Conservation (phyloP, 2,329 filamentous ascomycete species). For the Aspergillus pseudoterreus region DNA sequence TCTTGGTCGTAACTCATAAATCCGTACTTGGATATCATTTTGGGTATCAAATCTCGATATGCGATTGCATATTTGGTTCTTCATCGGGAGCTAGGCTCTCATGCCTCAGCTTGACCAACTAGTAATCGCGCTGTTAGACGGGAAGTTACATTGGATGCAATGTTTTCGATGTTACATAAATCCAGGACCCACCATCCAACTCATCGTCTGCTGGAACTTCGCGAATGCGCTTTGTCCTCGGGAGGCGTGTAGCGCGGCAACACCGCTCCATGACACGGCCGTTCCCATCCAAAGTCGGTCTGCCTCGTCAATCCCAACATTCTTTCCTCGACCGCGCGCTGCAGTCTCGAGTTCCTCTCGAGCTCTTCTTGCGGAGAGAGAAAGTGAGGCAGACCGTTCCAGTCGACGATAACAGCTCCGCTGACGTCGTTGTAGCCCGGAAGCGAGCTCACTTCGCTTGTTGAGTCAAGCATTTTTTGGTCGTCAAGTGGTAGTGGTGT, state of each 20-base stretch:
- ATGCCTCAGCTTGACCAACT: too few relatives aligned
- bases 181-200: neutral
- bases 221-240: neutral
- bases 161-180: neutral
- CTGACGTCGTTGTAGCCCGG: conserved; percentile 25
- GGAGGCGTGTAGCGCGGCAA: conserved; percentile 15
- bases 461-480: conserved; percentile 2
- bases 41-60: neutral
- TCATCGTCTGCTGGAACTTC: neutral
- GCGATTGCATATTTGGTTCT: too few relatives aligned
- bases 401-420: conserved; percentile 23
- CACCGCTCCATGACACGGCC: neutral
- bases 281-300: conserved; percentile 21
- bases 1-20: conserved; percentile 1
- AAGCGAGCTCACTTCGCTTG: conserved; percentile 3
- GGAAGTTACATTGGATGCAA: too few relatives aligned
- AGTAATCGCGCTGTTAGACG: too few relatives aligned
- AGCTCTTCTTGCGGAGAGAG: conserved; percentile 23
- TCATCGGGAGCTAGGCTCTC: too few relatives aligned
- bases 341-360: conserved; percentile 14
- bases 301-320: conserved; percentile 22
- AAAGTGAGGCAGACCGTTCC: conserved; percentile 20
- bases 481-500: neutral
- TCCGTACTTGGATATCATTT: neutral
- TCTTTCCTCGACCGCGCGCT: conserved; percentile 21